Evolutionary conservation across 208 protist species (phyloP).

Genomic region (Trypanosoma grayi): DNA sequence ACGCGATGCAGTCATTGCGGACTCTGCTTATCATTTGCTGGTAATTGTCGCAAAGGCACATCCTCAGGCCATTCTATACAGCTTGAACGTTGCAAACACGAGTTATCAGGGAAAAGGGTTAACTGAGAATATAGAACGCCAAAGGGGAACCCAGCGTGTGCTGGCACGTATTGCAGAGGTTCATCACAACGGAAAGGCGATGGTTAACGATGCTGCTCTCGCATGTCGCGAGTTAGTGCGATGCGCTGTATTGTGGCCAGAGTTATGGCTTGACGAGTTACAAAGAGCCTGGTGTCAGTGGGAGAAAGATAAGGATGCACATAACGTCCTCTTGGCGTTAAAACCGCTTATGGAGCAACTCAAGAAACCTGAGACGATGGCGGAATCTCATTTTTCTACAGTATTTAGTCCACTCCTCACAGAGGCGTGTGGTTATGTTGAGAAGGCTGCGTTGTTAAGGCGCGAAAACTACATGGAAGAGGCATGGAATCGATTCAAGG

Average conservation of each 20-base stretch:
- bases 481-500: constrained; percentile 96
- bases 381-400: constrained; percentile 94
- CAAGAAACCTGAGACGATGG: constrained; percentile 89
- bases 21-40: constrained; percentile 94
- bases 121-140: constrained; percentile 55
- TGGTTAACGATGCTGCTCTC: constrained; percentile 95
- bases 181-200: constrained; percentile 75
- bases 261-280: constrained; percentile 94
- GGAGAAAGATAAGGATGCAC: constrained; percentile 94
- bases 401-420: constrained; percentile 74
- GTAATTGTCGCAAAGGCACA: constrained; percentile 94
- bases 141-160: constrained; percentile 75
- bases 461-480: constrained; percentile 92
- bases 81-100: constrained; percentile 97
- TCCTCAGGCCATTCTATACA: constrained; percentile 99
- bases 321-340: constrained; percentile 92
- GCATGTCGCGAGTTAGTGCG: constrained; percentile 98
- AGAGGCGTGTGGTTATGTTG: constrained; percentile 74
- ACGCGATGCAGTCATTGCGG: constrained; percentile 75
- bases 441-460: constrained; percentile 65
- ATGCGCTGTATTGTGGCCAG: constrained; percentile 97
- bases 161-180: constrained; percentile 73
- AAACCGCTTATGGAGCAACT: constrained; percentile 94
- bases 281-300: constrained; percentile 96
- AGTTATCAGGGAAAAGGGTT: constrained; percentile 32